phyloP scores from a whole-genome alignment of 768 basidiomycete species.

The Leccinellum albellum region DNA sequence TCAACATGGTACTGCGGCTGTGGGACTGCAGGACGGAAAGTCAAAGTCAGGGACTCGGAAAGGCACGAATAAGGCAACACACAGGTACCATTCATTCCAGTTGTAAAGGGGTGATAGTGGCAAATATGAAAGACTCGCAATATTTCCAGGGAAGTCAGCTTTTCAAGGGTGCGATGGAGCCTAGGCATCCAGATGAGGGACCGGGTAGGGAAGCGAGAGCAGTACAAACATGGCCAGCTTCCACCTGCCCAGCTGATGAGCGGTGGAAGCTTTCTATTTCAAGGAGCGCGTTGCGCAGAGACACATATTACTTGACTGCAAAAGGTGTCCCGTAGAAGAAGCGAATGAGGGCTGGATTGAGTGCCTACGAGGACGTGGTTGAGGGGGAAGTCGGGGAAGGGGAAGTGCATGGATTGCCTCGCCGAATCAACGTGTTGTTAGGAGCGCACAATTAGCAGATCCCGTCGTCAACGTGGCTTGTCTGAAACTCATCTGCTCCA shows the following conservation, averaged over 20 bases:
- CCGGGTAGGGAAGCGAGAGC: constrained; percentile 6
- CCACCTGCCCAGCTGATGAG: constrained; percentile 30
- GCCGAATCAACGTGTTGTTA: constrained; percentile 31
- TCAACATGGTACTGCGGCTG: constrained; percentile 26
- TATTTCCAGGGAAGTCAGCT: constrained; percentile 23
- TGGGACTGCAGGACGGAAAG: constrained; percentile 11
- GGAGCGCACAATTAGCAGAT: constrained; percentile 23
- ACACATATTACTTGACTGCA: no score
- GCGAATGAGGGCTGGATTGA: constrained; percentile 28
- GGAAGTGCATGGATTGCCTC: constrained; percentile 23
- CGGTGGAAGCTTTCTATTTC: constrained; percentile 28
- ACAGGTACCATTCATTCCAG: no score
- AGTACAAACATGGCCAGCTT: constrained; percentile 20
- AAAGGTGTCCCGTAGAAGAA: no score
- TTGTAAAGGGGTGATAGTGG: constrained; percentile 22
- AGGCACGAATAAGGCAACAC: not conserved
- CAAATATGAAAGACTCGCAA: constrained; percentile 35
- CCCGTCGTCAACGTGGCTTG: constrained; percentile 24
- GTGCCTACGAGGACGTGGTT: not conserved
- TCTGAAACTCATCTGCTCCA: constrained; percentile 27
- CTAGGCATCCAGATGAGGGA: not conserved
- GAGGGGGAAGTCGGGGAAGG: constrained; percentile 34
- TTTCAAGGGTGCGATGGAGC: constrained; percentile 29
- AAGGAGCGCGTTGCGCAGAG: constrained; percentile 36
- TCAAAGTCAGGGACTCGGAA: constrained; percentile 4